Evolutionary conservation across 139 green algal genomes (phyloP).

Genomic region (Ettlia oleoabundans): DNA sequence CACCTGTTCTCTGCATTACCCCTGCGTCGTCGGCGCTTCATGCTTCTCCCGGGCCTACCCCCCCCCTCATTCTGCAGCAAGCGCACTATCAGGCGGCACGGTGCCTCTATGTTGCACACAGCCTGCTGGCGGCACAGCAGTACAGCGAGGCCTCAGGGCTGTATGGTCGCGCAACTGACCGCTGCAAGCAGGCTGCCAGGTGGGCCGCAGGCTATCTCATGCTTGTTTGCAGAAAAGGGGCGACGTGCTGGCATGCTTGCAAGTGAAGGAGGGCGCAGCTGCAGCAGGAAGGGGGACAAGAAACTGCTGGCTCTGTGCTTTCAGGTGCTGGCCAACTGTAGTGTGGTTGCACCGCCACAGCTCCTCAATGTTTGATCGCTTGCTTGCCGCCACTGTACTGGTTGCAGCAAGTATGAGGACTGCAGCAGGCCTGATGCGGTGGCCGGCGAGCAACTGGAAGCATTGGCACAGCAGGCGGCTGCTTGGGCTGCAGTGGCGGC

Average conservation of each 20-base stretch:
- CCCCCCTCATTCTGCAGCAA: conserved; percentile 27
- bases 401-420: conserved; percentile 38
- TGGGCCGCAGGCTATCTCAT: too few relatives aligned
- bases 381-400: background rate
- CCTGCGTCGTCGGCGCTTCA: too few relatives aligned
- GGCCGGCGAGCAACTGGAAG: conserved; percentile 22
- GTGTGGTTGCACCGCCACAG: too few relatives aligned
- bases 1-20: too few relatives aligned
- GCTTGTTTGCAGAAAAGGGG: too few relatives aligned
- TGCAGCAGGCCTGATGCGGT: conserved; percentile 35
- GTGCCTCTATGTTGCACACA: conserved; percentile 66
- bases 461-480: conserved; percentile 22
- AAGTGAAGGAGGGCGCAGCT: too few relatives aligned
- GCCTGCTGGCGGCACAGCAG: conserved; percentile 52
- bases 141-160: conserved; percentile 69
- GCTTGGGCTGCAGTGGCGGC: conserved; percentile 45
- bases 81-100: conserved; percentile 53
- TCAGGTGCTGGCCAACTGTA: too few relatives aligned
- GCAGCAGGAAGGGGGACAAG: too few relatives aligned
- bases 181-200: conserved; percentile 33
- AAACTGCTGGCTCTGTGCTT: too few relatives aligned
- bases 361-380: background rate
- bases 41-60: background rate
- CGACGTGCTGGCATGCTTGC: too few relatives aligned
- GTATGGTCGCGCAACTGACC: conserved; percentile 52